Conservation (phyloP, 306 rosid genomes). For the Quillaja saponaria region DNA sequence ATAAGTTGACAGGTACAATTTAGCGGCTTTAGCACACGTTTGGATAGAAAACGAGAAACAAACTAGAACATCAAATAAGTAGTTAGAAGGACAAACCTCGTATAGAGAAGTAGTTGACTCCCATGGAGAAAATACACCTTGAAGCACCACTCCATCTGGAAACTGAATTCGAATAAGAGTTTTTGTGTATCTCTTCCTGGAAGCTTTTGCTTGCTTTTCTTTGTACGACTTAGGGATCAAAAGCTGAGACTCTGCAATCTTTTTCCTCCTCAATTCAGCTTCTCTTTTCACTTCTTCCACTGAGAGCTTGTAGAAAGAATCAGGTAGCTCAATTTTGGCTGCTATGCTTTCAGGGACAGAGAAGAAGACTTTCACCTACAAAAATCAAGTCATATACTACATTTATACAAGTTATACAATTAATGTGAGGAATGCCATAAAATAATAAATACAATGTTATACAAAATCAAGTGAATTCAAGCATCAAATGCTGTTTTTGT, state of each 20-base stretch:
- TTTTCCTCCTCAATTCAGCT: slow-evolving; percentile 81
- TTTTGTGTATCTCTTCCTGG: slow-evolving; percentile 61
- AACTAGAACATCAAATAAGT: slow-evolving; percentile 11
- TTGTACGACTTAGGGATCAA: slow-evolving; percentile 75
- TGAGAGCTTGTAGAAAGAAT: slow-evolving; percentile 77
- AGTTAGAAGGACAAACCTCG: slow-evolving; percentile 57
- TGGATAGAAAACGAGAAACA: neutral
- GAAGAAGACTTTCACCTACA: slow-evolving; percentile 84
- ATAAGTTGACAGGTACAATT: neutral
- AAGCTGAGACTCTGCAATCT: slow-evolving; percentile 88
- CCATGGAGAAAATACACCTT: slow-evolving; percentile 77
- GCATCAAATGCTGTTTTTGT: too few relatives aligned
- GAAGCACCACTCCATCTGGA: slow-evolving; percentile 95
- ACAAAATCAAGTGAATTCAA: neutral
- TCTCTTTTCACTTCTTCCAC: slow-evolving; percentile 80
- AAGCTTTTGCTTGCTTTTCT: slow-evolving; percentile 91
- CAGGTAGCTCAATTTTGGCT: slow-evolving; percentile 83
- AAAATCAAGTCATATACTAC: too few relatives aligned
- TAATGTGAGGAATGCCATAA: neutral
- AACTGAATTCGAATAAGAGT: slow-evolving; percentile 80
- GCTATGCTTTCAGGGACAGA: slow-evolving; percentile 85
- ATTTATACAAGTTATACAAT: neutral
- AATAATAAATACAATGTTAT: neutral
- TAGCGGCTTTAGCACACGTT: neutral
- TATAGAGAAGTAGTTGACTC: slow-evolving; percentile 76